These are phyloP conservation scores for Mortierella sp. DNA, from an alignment of 371 early-diverging fungal species.

Conservation along the genomic window DNA sequence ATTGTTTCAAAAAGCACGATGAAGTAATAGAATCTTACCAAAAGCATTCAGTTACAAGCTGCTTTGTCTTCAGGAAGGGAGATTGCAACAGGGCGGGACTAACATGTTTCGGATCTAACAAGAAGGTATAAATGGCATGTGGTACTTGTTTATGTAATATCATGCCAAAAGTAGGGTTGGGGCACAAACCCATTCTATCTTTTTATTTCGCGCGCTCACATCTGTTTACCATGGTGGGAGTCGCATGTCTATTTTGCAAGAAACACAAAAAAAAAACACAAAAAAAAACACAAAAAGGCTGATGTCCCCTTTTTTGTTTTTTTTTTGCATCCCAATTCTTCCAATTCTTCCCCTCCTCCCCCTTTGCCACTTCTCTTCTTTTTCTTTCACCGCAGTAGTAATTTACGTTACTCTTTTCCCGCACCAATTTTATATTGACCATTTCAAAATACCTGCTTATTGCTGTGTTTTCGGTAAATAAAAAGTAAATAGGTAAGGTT, in stretches of 20 bases:
- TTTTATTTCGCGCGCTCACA: neutral
- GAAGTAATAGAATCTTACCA: slow-evolving; percentile 1
- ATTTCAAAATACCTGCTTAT: too few relatives aligned
- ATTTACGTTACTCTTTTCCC: neutral
- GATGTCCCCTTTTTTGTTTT: neutral
- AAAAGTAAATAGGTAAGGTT: too few relatives aligned
- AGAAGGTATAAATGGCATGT: neutral
- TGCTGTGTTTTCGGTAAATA: too few relatives aligned
- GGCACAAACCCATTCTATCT: neutral
- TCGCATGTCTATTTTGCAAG: too few relatives aligned
- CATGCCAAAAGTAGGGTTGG: neutral
- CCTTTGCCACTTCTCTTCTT: slow-evolving; percentile 3
- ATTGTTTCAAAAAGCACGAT: neutral
- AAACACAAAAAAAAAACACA: too few relatives aligned
- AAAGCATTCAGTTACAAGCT: neutral
- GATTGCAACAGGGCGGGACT: too few relatives aligned
- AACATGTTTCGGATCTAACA: neutral
- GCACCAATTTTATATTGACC: neutral
- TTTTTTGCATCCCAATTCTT: neutral
- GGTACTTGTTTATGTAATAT: slow-evolving; percentile 1
- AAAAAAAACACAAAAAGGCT: too few relatives aligned
- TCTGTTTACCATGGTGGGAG: neutral
- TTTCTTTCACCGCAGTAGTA: neutral
- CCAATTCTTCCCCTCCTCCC: neutral
- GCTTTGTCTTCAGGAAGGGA: too few relatives aligned